Evolutionary conservation across 805 yeast genomes (phyloP).

Genomic region (Yarrowia yakushimensis): DNA sequence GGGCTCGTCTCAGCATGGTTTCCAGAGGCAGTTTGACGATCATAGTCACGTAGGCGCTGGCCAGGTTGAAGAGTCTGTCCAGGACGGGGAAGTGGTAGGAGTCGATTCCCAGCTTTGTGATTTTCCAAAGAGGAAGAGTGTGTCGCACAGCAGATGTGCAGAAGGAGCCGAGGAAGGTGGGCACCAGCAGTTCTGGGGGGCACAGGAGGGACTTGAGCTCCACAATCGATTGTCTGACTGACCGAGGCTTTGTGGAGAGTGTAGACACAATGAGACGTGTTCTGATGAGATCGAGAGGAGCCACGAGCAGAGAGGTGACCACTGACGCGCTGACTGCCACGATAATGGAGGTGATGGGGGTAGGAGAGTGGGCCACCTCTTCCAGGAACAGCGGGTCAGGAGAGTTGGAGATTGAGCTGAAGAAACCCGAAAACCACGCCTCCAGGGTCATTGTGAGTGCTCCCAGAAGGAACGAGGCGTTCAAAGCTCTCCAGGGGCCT

Average conservation of each 20-base stretch:
- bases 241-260: slow-evolving; percentile 48
- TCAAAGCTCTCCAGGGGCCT: slow-evolving; percentile 66
- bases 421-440: slow-evolving; percentile 87
- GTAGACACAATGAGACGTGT: slow-evolving; percentile 72
- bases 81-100: slow-evolving; percentile 57
- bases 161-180: slow-evolving; percentile 65
- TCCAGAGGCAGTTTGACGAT: slow-evolving; percentile 82
- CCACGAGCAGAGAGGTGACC: slow-evolving; percentile 63
- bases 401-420: slow-evolving; percentile 73
- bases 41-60: slow-evolving; percentile 63
- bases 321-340: slow-evolving; percentile 70
- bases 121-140: slow-evolving; percentile 62
- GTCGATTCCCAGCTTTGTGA: slow-evolving; percentile 61
- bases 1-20: slow-evolving; percentile 79
- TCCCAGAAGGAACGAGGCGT: slow-evolving; percentile 71
- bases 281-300: slow-evolving; percentile 79
- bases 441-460: slow-evolving; percentile 74
- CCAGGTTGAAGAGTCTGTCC: slow-evolving; percentile 56
- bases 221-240: slow-evolving; percentile 66
- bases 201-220: slow-evolving; percentile 49
- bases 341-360: slow-evolving; percentile 63
- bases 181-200: slow-evolving; percentile 60
- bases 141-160: slow-evolving; percentile 58
- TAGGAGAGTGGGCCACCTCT: slow-evolving; percentile 66
- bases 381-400: slow-evolving; percentile 90